These are phyloP conservation scores for Hevea brasiliensis DNA, from an alignment of 345 rosid genomes.

Conservation along the genomic window DNA sequence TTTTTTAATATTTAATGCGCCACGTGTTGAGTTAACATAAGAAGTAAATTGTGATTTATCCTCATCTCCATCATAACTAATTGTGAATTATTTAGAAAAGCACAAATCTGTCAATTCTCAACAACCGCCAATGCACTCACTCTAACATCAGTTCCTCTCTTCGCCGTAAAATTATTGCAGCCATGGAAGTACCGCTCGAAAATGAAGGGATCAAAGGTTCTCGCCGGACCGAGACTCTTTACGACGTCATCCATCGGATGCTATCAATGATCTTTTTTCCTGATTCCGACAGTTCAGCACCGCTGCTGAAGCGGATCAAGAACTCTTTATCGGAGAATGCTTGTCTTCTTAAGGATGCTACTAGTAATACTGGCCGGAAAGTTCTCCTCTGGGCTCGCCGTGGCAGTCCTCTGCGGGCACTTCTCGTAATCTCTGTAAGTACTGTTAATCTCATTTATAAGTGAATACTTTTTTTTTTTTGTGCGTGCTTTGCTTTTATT, in stretches of 20 bases:
- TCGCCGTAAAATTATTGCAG: background rate
- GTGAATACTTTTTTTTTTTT: no score
- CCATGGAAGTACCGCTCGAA: background rate
- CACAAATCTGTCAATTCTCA: no score
- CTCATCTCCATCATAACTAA: no score
- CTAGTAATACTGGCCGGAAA: slow-evolving; percentile 43
- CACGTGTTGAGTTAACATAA: no score
- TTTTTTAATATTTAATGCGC: no score
- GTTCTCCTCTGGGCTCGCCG: slow-evolving; percentile 70
- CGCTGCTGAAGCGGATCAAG: slow-evolving; percentile 56
- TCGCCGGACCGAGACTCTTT: slow-evolving; percentile 34
- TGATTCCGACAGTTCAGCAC: slow-evolving; percentile 35
- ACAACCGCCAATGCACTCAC: no score
- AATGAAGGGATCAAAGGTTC: slow-evolving; percentile 12
- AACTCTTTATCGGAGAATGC: slow-evolving; percentile 46
- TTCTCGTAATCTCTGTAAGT: slow-evolving; percentile 80
- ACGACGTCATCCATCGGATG: slow-evolving; percentile 47
- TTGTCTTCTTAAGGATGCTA: slow-evolving; percentile 54
- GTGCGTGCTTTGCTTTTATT: no score
- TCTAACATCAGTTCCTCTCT: background rate
- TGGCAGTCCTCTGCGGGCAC: slow-evolving; percentile 80
- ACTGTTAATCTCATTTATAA: background rate
- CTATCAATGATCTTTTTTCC: slow-evolving; percentile 50
- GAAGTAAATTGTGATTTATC: no score
- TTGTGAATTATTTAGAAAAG: no score